Percentiles rank a stretch among this genome's conserved stretches.
Conservation (phyloP, 129 eudicot species). For the Erigeron canadensis region DNA sequence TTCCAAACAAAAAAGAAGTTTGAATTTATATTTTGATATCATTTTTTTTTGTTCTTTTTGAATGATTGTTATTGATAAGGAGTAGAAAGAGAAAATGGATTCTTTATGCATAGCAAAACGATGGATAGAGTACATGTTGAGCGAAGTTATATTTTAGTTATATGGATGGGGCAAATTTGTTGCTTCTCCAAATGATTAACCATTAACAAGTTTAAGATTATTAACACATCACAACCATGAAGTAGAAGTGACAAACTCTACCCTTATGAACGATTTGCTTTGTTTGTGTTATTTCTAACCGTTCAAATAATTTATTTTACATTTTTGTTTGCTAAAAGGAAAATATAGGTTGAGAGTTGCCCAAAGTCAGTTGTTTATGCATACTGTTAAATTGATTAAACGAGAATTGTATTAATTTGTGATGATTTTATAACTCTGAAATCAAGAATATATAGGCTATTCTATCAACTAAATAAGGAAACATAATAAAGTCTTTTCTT, state of each 20-base stretch:
- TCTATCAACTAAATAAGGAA: no score
- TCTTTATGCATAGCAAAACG: conserved; percentile 62
- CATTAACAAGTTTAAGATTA: no score
- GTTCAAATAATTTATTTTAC: background rate
- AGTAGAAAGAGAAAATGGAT: conserved; percentile 2
- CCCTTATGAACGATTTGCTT: background rate
- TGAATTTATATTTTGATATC: background rate
- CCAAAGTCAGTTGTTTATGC: no score
- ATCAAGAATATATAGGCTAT: no score
- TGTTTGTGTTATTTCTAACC: background rate
- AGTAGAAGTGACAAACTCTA: background rate
- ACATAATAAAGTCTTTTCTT: no score
- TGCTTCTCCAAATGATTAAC: no score
- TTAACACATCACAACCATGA: no score
- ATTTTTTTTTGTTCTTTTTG: background rate
- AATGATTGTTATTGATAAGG: background rate
- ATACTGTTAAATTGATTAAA: no score
- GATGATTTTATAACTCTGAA: no score
- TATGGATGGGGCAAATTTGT: no score
- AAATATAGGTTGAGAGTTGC: no score
- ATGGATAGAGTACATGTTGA: conserved; percentile 66
- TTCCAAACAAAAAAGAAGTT: background rate
- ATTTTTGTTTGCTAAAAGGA: background rate
- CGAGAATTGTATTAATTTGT: no score
- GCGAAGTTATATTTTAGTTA: conserved; percentile 76